A percentile compares a stretch with the other conserved stretches of the same genome.
phyloP scores from a whole-genome alignment of 2,329 filamentous ascomycete genomes.

The Fusarium floridanum region DNA sequence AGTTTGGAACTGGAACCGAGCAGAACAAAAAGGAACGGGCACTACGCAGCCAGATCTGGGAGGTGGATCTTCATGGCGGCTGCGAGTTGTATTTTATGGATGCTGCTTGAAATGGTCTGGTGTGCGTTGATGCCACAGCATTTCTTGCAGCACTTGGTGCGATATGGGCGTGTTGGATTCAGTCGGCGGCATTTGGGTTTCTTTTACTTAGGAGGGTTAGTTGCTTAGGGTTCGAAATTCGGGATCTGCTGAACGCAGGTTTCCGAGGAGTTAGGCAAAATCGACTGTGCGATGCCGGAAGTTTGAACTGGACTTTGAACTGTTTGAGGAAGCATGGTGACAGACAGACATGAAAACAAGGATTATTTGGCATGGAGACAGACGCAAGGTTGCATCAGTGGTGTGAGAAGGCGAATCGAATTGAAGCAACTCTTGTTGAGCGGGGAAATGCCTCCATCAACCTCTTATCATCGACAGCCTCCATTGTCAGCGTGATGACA shows the following conservation, averaged over 20 bases:
- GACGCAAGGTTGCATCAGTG: constrained; percentile 1
- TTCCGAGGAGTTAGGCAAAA: not conserved
- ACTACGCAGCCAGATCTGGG: constrained; percentile 14
- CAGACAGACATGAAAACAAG: not conserved
- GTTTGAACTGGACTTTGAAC: not conserved
- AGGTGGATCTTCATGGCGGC: not conserved
- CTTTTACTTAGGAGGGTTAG: constrained; percentile 20
- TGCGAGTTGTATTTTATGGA: constrained; percentile 21
- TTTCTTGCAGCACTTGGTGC: constrained; percentile 2
- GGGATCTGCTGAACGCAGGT: not conserved
- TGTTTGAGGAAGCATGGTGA: not conserved
- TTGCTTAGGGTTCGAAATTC: constrained; percentile 5
- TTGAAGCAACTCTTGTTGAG: not conserved
- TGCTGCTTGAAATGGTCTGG: not conserved
- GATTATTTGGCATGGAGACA: not conserved
- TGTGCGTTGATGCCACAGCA: constrained; percentile 17
- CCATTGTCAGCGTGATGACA: not conserved
- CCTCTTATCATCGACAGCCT: not conserved
- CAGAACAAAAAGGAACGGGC: constrained; percentile 24
- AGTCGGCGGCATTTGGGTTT: constrained; percentile 16
- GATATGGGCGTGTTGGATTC: constrained; percentile 14
- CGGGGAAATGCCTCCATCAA: not conserved
- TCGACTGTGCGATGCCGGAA: not conserved
- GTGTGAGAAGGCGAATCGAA: not conserved
- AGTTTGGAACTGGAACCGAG: constrained; percentile 40